Evolutionary conservation across 495 filamentous ascomycete species (phyloP).

Genomic region (Tuber brumale): DNA sequence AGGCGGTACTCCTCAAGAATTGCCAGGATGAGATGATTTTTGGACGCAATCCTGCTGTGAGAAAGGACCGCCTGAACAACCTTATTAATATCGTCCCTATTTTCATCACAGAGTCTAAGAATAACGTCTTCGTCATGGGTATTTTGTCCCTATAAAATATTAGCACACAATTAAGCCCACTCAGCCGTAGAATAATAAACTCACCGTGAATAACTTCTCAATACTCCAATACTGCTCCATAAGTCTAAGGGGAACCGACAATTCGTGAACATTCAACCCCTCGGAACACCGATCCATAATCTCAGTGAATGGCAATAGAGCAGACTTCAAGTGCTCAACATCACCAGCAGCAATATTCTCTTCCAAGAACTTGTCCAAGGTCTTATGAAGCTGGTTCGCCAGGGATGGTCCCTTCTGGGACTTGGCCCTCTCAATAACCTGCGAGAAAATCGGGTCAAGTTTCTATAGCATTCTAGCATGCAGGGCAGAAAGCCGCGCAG

Average conservation of each 20-base stretch:
- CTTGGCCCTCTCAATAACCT: slow-evolving; percentile 75
- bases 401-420: slow-evolving; percentile 80
- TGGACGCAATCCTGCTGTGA: slow-evolving; percentile 81
- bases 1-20: slow-evolving; percentile 86
- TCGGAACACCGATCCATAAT: slow-evolving; percentile 83
- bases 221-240: slow-evolving; percentile 73
- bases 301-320: slow-evolving; percentile 68
- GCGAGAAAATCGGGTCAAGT: slow-evolving; percentile 70
- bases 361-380: slow-evolving; percentile 77
- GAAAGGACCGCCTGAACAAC: slow-evolving; percentile 86
- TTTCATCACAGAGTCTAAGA: slow-evolving; percentile 85
- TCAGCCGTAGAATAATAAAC: slow-evolving; percentile 2
- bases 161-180: slow-evolving; percentile 11
- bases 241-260: slow-evolving; percentile 68
- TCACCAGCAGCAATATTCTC: slow-evolving; percentile 69
- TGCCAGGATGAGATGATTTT: slow-evolving; percentile 89
- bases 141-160: slow-evolving; percentile 52
- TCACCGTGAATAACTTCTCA: slow-evolving; percentile 71
- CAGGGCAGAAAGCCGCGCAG: slow-evolving; percentile 85
- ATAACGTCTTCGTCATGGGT: slow-evolving; percentile 90
- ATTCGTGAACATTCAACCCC: slow-evolving; percentile 86
- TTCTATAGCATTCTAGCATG: slow-evolving; percentile 94
- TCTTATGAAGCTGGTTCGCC: slow-evolving; percentile 76
- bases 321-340: slow-evolving; percentile 59
- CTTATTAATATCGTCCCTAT: slow-evolving; percentile 79